Evolutionary conservation across 805 yeast genomes (phyloP).

Genomic region (Candida vaughaniae): DNA sequence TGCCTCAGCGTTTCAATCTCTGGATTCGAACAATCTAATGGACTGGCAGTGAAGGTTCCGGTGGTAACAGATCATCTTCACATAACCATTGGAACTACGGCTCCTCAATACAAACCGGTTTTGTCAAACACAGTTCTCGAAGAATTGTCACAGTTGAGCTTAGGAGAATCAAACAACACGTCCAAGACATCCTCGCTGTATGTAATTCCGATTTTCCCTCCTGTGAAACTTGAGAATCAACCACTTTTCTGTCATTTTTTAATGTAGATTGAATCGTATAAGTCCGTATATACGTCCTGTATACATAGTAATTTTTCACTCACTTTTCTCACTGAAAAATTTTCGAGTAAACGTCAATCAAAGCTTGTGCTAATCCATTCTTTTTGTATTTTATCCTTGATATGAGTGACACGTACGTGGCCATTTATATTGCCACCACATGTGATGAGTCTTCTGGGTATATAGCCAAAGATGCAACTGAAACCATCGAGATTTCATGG

Average conservation of each 20-base stretch:
- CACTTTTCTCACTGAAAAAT: conserved; percentile 1
- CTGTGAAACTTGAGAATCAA: not conserved
- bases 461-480: conserved; percentile 65
- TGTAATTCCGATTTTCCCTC: not conserved
- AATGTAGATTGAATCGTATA: not conserved
- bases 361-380: too few species aligned
- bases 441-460: conserved; percentile 58
- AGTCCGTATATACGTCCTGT: too few species aligned
- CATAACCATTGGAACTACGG: conserved; percentile 14
- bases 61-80: conserved; percentile 7
- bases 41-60: conserved; percentile 4
- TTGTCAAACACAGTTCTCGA: conserved; percentile 9
- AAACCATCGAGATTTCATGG: conserved; percentile 70
- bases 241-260: not conserved
- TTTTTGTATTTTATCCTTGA: not conserved
- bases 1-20: conserved; percentile 51
- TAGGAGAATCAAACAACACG: too few species aligned
- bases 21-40: conserved; percentile 2
- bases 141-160: not conserved
- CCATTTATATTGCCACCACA: conserved; percentile 61
- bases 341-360: conserved; percentile 2
- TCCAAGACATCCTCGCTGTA: not conserved
- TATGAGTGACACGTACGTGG: conserved; percentile 59
- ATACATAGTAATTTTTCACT: not conserved
- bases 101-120: conserved; percentile 11